A percentile compares a stretch with the other conserved stretches of the same genome.
These are phyloP conservation scores for Leccinum ambiguum DNA, from an alignment of 1,284 basidiomycete genomes.

Conservation along the genomic window DNA sequence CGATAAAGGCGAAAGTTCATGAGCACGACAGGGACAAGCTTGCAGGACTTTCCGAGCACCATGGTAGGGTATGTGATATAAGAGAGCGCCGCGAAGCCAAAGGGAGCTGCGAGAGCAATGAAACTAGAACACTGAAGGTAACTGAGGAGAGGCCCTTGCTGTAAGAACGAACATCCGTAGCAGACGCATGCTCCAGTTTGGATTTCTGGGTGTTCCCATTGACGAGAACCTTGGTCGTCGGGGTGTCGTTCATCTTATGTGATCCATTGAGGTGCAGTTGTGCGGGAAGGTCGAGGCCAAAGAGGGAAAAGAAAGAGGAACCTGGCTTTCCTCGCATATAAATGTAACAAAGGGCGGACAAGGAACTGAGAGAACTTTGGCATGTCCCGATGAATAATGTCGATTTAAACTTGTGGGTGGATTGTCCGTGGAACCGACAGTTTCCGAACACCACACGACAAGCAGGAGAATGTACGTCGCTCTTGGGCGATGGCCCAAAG, in stretches of 20 bases:
- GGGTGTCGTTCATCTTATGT: conserved; percentile 18
- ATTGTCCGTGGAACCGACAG: conserved; percentile 65
- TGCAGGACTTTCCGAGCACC: conserved; percentile 98
- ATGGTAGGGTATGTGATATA: conserved; percentile 99
- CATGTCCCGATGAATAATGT: conserved; percentile 86
- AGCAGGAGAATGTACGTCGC: conserved; percentile 57
- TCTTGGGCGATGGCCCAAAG: conserved; percentile 94
- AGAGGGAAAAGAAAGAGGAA: conserved; percentile 50
- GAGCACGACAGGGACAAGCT: conserved; percentile 94
- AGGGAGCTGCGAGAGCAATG: conserved; percentile 90
- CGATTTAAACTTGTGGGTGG: conserved; percentile 81
- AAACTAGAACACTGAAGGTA: conserved; percentile 86
- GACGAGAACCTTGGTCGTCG: conserved; percentile 28
- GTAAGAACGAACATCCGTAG: conserved; percentile 38
- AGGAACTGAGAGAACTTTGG: conserved; percentile 80
- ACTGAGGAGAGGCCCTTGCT: conserved; percentile 58
- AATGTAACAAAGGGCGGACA: conserved; percentile 83
- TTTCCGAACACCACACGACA: neutral
- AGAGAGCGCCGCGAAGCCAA: conserved; percentile 91
- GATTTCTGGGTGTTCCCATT: conserved; percentile 26
- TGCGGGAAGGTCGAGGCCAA: conserved; percentile 49
- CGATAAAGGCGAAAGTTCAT: conserved; percentile 94
- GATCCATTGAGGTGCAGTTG: conserved; percentile 29
- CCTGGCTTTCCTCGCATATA: conserved; percentile 56
- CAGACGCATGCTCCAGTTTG: conserved; percentile 37